phyloP scores from a whole-genome alignment of 164 flowering plant species.

The Macadamia integrifolia region DNA sequence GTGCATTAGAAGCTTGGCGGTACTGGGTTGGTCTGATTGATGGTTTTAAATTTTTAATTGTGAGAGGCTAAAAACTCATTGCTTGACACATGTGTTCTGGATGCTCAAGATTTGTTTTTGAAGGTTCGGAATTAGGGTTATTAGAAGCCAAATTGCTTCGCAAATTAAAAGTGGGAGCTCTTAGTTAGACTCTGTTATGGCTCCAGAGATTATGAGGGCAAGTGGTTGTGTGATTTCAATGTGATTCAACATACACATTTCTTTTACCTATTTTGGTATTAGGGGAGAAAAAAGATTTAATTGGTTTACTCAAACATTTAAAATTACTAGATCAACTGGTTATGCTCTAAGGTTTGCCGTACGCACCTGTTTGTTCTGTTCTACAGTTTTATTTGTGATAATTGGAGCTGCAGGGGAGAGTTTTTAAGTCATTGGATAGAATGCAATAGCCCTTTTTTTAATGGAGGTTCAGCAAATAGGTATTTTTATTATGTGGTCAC shows the following conservation, averaged over 20 bases:
- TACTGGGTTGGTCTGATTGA: background rate
- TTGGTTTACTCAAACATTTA: too few species aligned
- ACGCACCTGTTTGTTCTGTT: too few species aligned
- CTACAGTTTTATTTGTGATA: background rate
- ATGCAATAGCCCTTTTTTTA: too few species aligned
- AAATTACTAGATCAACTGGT: too few species aligned
- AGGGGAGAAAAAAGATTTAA: background rate
- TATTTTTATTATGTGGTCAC: too few species aligned
- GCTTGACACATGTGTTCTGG: background rate
- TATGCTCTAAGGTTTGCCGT: too few species aligned
- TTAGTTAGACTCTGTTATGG: background rate
- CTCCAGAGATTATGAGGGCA: too few species aligned
- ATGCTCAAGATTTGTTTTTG: background rate
- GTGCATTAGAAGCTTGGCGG: background rate
- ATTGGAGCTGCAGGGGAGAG: background rate
- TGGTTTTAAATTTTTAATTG: background rate
- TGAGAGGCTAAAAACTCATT: background rate
- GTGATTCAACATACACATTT: background rate
- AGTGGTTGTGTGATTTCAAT: background rate
- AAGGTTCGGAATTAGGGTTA: background rate
- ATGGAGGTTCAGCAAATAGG: too few species aligned
- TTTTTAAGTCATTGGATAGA: background rate
- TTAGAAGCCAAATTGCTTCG: background rate
- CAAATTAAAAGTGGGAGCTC: background rate
- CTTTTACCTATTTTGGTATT: background rate